Evolutionary conservation across 805 yeast genomes (phyloP), one percentile per base, ranked within the genome.

Genomic region (Blastobotrys chiropterorum): DNA sequence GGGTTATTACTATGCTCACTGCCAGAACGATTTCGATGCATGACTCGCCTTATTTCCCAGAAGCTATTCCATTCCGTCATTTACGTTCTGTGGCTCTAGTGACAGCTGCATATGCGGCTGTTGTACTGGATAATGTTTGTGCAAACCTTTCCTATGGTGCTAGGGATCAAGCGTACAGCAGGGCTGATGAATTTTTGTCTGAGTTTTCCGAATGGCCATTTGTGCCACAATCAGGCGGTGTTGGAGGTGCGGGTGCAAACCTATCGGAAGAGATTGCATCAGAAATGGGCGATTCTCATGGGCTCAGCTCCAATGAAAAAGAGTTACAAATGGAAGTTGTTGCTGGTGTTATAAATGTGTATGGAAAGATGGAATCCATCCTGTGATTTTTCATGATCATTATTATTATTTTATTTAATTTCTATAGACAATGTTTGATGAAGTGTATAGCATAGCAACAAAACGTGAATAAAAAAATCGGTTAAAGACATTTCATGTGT

Each of bases 61-160:
- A 77, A 22, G 75, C 78, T 11, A 77, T 86, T 1, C 80, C 85
- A 40, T 86, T 79, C 72, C 80, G 83, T 59, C 75, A 80, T 63
- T 75, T 94, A 52, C 81, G 99, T 62, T 78, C 96, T 2, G 75
- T 94, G 43, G 77, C 94, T 20, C 78, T 94, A 58, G 88, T 89
- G 16, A 83, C 90, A 61, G 95, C 95, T 15, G 81, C 96, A 16
- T 89, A 88, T 65, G 97, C 98, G 26, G 99, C 97, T 43, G 94
- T 90, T 66, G 99, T 94, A 11, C 78, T 94, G 60, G 99, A 94
- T 62, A 94, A 92, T 65, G 92, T 89, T 2, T 74, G 90, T 53
- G 53, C 63, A 13, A 75, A 83, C 26, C 74, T 90, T 56, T 84
- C 83, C 59, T 90, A 88, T 67, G 97, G 89, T 60, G 86, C 82